A percentile compares a stretch with the other conserved stretches of the same genome.
Evolutionary conservation across 2,329 filamentous ascomycete genomes (phyloP).

Genomic region (Fusarium nematophilum): DNA sequence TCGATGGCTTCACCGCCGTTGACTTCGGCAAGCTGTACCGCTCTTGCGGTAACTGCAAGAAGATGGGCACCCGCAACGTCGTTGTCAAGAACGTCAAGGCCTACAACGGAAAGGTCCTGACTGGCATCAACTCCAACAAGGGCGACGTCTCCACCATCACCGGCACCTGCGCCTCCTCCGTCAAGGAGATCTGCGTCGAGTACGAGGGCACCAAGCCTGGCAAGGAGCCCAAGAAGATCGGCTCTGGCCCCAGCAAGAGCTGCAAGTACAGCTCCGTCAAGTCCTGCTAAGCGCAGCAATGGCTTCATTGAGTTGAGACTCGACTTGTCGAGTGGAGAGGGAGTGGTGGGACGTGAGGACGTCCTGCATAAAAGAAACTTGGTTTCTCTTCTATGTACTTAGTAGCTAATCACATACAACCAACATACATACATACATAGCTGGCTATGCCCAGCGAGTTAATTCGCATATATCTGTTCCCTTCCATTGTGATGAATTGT

Average conservation of each 20-base stretch:
- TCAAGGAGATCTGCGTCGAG: conserved; percentile 41
- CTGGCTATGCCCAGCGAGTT: no score
- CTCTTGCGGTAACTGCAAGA: conserved; percentile 42
- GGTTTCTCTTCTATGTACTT: no score
- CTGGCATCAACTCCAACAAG: conserved; percentile 44
- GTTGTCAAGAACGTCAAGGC: conserved; percentile 40
- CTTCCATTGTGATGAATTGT: no score
- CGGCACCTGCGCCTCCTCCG: conserved; percentile 32
- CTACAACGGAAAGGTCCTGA: conserved; percentile 40
- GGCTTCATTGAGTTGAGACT: no score
- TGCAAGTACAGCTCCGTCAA: conserved; percentile 40
- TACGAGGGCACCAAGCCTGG: conserved; percentile 37
- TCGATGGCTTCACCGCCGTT: conserved; percentile 39
- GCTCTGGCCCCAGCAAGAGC: conserved; percentile 33
- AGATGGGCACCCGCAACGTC: conserved; percentile 41
- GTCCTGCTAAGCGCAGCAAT: conserved; percentile 30
- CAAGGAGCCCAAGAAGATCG: conserved; percentile 41
- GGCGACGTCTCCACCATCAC: conserved; percentile 33
- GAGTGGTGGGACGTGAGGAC: background rate
- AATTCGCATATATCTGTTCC: no score
- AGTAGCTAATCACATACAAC: no score
- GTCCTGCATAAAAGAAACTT: no score
- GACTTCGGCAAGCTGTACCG: conserved; percentile 44
- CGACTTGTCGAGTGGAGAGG: background rate
- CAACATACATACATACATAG: no score